A percentile compares a stretch with the other conserved stretches of the same genome.
phyloP scores from a whole-genome alignment of 2,329 filamentous ascomycete species.

The Cytospora leucostoma region DNA sequence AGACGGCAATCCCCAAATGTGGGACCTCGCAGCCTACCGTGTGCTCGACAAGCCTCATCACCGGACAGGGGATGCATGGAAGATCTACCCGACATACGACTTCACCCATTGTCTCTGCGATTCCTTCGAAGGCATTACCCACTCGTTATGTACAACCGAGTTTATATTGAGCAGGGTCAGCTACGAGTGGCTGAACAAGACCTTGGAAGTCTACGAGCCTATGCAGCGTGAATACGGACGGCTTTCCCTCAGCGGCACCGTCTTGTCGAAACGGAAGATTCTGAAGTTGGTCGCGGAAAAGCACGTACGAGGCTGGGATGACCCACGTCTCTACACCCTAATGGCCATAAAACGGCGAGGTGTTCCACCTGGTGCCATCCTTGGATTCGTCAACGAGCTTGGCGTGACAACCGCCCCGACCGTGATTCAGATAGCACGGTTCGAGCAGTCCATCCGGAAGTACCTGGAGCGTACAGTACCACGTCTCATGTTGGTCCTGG shows the following conservation, averaged over 20 bases:
- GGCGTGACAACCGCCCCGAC: conserved; percentile 83
- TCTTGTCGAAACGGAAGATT: conserved; percentile 85
- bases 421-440: conserved; percentile 77
- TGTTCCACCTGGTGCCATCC: conserved; percentile 82
- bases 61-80: conserved; percentile 80
- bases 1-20: conserved; percentile 90
- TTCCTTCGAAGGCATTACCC: conserved; percentile 88
- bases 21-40: conserved; percentile 91
- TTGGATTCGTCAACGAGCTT: conserved; percentile 88
- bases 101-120: conserved; percentile 90
- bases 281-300: conserved; percentile 69
- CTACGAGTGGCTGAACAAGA: conserved; percentile 88
- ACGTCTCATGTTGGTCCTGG: conserved; percentile 84
- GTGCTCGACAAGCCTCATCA: conserved; percentile 71
- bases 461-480: conserved; percentile 89
- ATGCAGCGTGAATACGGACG: conserved; percentile 78
- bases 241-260: conserved; percentile 78
- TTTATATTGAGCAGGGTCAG: conserved; percentile 57
- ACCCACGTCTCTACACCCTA: conserved; percentile 85
- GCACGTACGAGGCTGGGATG: conserved; percentile 86
- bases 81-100: conserved; percentile 94
- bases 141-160: conserved; percentile 42
- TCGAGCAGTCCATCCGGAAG: conserved; percentile 81
- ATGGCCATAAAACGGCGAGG: conserved; percentile 82
- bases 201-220: conserved; percentile 79